phyloP scores from a whole-genome alignment of 75 land plant genomes.

The Larix kaempferi region DNA sequence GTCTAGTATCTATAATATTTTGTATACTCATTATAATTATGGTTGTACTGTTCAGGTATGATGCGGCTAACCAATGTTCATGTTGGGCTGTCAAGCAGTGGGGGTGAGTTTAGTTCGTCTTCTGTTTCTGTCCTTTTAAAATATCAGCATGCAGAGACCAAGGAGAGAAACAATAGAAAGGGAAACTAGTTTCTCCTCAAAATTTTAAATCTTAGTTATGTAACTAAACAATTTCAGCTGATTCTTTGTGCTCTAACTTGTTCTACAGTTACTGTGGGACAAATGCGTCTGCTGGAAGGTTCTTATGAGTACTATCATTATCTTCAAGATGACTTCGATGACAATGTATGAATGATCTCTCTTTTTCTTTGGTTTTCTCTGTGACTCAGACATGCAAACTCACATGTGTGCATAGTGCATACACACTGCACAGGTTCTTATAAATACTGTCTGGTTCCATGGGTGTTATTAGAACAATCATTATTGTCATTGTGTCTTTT shows the following conservation, averaged over 20 bases:
- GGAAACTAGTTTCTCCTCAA: neutral
- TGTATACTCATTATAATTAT: conserved; percentile 10
- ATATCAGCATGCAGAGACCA: neutral
- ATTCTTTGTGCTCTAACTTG: neutral
- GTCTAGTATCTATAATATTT: conserved; percentile 1
- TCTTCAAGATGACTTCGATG: conserved; percentile 91
- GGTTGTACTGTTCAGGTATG: conserved; percentile 21
- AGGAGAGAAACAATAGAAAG: neutral
- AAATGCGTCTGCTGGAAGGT: neutral
- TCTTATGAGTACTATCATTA: conserved; percentile 78
- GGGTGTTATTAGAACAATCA: too few relatives aligned
- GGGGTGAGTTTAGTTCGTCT: conserved; percentile 44
- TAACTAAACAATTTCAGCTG: neutral
- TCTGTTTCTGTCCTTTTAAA: conserved; percentile 6
- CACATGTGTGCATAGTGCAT: too few relatives aligned
- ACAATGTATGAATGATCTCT: conserved; percentile 47
- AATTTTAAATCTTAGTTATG: neutral
- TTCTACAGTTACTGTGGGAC: neutral
- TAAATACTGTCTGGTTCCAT: too few relatives aligned
- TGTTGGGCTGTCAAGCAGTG: conserved; percentile 65
- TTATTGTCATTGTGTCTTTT: too few relatives aligned
- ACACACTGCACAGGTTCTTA: too few relatives aligned
- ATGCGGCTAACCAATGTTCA: conserved; percentile 71
- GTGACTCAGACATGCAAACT: too few relatives aligned
- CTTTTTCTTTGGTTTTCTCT: too few relatives aligned